Percentiles rank a stretch among this genome's conserved stretches.
Conservation (phyloP, 2,329 filamentous ascomycete species). For the Fusarium sororula region DNA sequence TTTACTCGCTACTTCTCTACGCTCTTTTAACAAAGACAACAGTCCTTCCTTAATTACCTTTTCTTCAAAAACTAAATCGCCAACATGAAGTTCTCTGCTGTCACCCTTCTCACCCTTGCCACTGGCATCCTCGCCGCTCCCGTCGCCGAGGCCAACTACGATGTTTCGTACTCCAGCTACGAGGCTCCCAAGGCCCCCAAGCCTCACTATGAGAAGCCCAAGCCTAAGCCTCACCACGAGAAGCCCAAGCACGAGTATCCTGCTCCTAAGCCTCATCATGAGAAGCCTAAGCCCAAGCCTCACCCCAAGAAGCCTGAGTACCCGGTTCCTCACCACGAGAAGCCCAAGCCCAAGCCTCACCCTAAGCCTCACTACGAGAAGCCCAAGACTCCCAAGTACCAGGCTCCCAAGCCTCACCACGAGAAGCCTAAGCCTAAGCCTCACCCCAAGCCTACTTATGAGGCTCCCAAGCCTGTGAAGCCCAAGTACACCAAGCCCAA, state of each 20-base stretch:
- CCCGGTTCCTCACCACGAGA: neutral
- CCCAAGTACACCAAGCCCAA: too few species aligned
- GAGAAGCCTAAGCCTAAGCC: constrained; percentile 6
- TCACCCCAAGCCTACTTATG: neutral
- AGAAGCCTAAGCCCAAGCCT: neutral
- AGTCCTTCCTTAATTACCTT: neutral
- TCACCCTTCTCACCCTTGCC: constrained; percentile 29
- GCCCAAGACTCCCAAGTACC: neutral
- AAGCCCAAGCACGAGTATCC: neutral
- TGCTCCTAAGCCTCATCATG: neutral
- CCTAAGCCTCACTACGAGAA: neutral
- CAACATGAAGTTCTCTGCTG: constrained; percentile 30
- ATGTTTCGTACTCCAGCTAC: constrained; percentile 7
- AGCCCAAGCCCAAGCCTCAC: constrained; percentile 3
- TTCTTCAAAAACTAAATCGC: neutral
- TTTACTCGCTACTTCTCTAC: constrained; percentile 10
- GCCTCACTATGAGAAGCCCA: constrained; percentile 3
- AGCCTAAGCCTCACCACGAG: constrained; percentile 10
- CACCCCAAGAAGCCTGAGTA: neutral
- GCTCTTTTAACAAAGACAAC: neutral
- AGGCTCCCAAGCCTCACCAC: neutral
- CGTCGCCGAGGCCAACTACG: constrained; percentile 18
- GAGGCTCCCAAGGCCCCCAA: constrained; percentile 16
- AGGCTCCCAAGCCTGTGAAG: too few species aligned
- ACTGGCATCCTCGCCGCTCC: constrained; percentile 27